Percentiles rank a stretch among this genome's conserved stretches.
phyloP scores from a whole-genome alignment of 1,284 basidiomycete species.

The Microbotryum silenes-acaulis region DNA sequence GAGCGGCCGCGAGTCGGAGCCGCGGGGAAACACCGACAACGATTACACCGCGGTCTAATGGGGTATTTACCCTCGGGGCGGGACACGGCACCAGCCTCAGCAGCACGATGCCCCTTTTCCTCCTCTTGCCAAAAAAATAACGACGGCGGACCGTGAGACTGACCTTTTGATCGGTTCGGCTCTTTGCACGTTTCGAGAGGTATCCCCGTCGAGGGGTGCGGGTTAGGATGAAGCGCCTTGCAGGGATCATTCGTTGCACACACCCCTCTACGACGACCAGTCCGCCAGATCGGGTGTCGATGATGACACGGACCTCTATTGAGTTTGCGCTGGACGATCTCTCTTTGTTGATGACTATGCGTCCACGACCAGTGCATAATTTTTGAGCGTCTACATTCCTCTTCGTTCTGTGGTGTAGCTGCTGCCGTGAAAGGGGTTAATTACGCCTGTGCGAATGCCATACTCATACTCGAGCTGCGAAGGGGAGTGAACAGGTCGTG shows the following conservation, averaged over 20 bases:
- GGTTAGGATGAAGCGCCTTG: neutral
- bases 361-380: conserved; percentile 18
- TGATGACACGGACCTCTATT: conserved; percentile 10
- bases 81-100: too few relatives aligned
- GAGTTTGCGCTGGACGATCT: conserved; percentile 19
- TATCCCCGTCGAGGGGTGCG: neutral
- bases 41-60: too few relatives aligned
- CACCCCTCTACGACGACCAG: conserved; percentile 1
- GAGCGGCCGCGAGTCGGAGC: neutral
- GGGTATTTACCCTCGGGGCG: neutral
- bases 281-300: conserved; percentile 7
- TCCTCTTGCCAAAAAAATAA: too few relatives aligned
- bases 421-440: too few relatives aligned
- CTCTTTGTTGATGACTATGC: neutral
- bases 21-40: neutral
- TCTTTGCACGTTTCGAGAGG: neutral
- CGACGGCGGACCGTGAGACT: neutral
- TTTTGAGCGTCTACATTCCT: conserved; percentile 20
- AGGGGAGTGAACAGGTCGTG: too few relatives aligned
- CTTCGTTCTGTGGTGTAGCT: too few relatives aligned
- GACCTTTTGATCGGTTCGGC: neutral
- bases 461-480: too few relatives aligned
- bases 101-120: too few relatives aligned
- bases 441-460: too few relatives aligned
- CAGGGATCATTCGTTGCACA: neutral